Evolutionary conservation across 2,329 filamentous ascomycete species (phyloP), one percentile per base, ranked within the genome.

Genomic region (Beauveria sp.): DNA sequence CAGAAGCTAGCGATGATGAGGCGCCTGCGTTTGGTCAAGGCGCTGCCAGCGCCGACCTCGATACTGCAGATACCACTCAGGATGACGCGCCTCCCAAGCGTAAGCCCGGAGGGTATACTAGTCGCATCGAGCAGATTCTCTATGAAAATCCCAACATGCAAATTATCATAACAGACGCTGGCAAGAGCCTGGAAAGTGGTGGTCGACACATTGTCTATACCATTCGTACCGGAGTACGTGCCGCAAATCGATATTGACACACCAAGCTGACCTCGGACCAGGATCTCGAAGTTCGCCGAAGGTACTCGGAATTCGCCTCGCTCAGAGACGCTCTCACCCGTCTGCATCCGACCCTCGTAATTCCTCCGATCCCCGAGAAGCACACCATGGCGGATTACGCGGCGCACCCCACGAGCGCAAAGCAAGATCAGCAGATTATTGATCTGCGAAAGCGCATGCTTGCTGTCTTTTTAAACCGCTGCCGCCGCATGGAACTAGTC

Each of bases 351-450:
- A 99, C 95, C 0, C 82, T 99, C 47, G 90, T 99, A 69, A 90
- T 99, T 58, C 96, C 95, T 8, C 95, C 95, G 3, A 99, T 99
- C 69, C 95, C 95, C 24, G 96, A 99, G 77, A 99, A 99, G 75
- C 95, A 99, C 74, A 95, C 92, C 51, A 96, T 99, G 89, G 93
- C 93, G 64, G 95, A 99, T 74, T 99, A 99, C 72, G 95, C 95
- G 18, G 93, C 96, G 30, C 98, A 96, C 69, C 95, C 96, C 1
- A 99, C 95, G 43, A 97, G 93, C 70, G 96, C 96, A 20, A 99
- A 97, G 74, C 93, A 99, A 74, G 96, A 99, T 72, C 88, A 92
- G 62, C 90, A 93, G 63, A 99, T 98, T 51, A 99, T 99, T 65
- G 95, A 99, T 71, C 79, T 98, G 66, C 86, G 95, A 63, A 98